A percentile compares a stretch with the other conserved stretches of the same genome.
Evolutionary conservation across 1,139 yeast species (phyloP).

Genomic region (Blastobotrys petasosporus): DNA sequence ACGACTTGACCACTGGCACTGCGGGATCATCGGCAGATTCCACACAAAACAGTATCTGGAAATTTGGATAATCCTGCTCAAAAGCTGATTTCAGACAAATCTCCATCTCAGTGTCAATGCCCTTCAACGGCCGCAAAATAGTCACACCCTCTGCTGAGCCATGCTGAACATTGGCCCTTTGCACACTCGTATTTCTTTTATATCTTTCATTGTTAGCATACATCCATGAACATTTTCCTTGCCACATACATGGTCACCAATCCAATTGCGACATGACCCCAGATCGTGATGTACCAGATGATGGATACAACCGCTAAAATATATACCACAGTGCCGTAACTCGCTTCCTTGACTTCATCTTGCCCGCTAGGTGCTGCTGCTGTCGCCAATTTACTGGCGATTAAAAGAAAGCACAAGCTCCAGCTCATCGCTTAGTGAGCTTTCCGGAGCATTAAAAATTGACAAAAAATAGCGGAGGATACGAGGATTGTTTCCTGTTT

Average conservation of each 20-base stretch:
- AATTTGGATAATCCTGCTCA: constrained; percentile 60
- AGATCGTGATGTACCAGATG: constrained; percentile 18
- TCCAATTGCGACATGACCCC: constrained; percentile 15
- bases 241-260: constrained; percentile 11
- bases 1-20: constrained; percentile 46
- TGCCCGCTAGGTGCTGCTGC: too few species aligned
- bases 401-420: too few species aligned
- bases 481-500: too few species aligned
- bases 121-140: constrained; percentile 76
- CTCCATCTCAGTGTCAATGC: constrained; percentile 70
- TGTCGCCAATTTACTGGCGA: too few species aligned
- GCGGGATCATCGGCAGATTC: constrained; percentile 62
- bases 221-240: constrained; percentile 3
- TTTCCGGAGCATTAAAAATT: too few species aligned
- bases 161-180: background rate
- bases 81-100: constrained; percentile 65
- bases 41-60: constrained; percentile 73
- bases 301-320: constrained; percentile 15
- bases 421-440: too few species aligned
- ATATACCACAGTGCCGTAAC: background rate
- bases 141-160: constrained; percentile 50
- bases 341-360: too few species aligned
- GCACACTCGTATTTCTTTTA: constrained; percentile 1
- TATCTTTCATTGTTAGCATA: background rate
- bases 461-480: too few species aligned